Evolutionary conservation across 441 rosid species (phyloP), one percentile per base, ranked within the genome.

Genomic region (Gossypium schwendimanii): DNA sequence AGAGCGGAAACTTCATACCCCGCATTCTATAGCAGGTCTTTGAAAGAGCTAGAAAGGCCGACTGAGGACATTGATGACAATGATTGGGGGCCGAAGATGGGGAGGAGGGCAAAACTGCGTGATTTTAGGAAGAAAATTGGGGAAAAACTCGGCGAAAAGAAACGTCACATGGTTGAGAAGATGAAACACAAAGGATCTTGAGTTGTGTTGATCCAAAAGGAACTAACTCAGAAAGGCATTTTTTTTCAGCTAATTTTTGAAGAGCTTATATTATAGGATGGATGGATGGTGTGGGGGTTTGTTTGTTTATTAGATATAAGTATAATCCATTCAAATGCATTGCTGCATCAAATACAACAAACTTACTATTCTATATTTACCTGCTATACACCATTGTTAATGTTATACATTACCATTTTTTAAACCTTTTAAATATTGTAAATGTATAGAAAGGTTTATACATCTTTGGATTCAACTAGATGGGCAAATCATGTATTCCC

Each of bases 71-170:
- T 33, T 39, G 96, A 84, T 63, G 92, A 88, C 33, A 89, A 80
- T 24, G 92, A 89, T 62, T 65, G 76, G 1, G 86, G 74, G 80
- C 84, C 76, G 9, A 92, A 84, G 87, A 88, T 73, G 77, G 33
- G 73, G 66, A 96, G 98, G 76, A 87, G 76, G 75, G 92, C 88
- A 6, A 87, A 88, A 78, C 89, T 93, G 92, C 78, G 90, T 8
- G 96, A 89, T 77, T 73, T 95, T 39, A 87, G 89, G 78, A 91
- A 90, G 90, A 92, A 89, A 83, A 83, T 95, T 88, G 91, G 97
- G 12, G 99, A 91, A 76, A 95, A 91, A 84, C 55, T 95, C 0
- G 99, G 90, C 75, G 97, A 94, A 83, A 87, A 87, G 81, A 87
- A 89, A 76, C 93, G 97, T 47, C 84, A 87, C 59, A 78, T 94